Conservation (phyloP, 1,284 basidiomycete genomes). For the Microbotryum lychnidis-dioicae region DNA sequence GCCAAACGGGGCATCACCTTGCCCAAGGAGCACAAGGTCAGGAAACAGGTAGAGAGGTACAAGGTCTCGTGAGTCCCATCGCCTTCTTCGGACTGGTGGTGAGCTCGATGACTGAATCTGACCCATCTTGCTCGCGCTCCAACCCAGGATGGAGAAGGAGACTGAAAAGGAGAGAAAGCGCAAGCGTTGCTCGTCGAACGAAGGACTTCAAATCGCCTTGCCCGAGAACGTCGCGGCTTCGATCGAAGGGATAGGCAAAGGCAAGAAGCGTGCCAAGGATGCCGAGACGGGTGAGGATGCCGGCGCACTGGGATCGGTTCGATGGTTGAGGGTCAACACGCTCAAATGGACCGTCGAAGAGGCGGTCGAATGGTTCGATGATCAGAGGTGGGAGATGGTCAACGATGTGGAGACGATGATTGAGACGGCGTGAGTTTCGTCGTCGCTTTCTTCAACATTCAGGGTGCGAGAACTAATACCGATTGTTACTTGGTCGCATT, state of each 20-base stretch:
- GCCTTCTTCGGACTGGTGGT: neutral
- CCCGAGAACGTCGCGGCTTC: conserved; percentile 25
- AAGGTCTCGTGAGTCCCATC: conserved; percentile 25
- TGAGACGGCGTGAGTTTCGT: conserved; percentile 17
- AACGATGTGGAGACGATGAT: conserved; percentile 26
- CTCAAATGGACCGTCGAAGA: conserved; percentile 56
- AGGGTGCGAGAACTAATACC: no score
- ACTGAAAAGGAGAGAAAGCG: conserved; percentile 32
- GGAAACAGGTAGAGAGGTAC: conserved; percentile 36
- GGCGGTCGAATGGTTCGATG: conserved; percentile 45
- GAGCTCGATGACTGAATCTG: neutral
- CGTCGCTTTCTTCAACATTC: no score
- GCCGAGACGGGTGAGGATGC: conserved; percentile 23
- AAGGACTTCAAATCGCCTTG: conserved; percentile 28
- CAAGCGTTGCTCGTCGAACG: conserved; percentile 29
- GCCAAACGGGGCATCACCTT: conserved; percentile 49
- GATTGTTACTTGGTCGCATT: conserved; percentile 27
- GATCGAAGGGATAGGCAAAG: conserved; percentile 32
- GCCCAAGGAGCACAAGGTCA: conserved; percentile 36
- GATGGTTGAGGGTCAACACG: conserved; percentile 65
- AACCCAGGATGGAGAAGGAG: conserved; percentile 29
- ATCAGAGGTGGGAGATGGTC: conserved; percentile 32
- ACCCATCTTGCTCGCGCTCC: neutral
- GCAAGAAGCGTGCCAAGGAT: conserved; percentile 25
- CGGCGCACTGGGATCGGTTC: conserved; percentile 22